Evolutionary conservation across 2,329 filamentous ascomycete genomes (phyloP), one percentile per base, ranked within the genome.

Genomic region (Penicillium verrucosum): DNA sequence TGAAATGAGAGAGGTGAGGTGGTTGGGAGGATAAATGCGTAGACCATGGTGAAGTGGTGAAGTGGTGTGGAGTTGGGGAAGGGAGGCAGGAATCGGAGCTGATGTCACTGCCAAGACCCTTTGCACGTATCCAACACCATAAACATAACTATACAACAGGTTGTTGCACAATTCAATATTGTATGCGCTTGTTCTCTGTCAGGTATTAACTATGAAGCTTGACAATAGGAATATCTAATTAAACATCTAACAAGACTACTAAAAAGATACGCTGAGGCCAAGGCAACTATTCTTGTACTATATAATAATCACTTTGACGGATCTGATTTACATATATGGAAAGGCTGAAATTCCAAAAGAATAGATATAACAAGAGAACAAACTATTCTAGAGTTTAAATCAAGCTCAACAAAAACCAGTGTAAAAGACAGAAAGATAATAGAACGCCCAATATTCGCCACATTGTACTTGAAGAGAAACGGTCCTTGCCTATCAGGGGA

Each of bases 1-100:
- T 89, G 88, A 71, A 96, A 93, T 51, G 89, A 87, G 70, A 96
- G 88, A 52, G 88, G 85, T 34, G 92, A 96, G 5, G 93, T 97
- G 0, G 93, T 97, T 2, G 94, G 92, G 32, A 97, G 85, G 11
- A 84, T 78, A 69, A 96, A 97, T 12, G 89, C 89, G 71, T 90
- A 97, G 32, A 93, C 92, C 94, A 97, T 97, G 53, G 44, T 69
- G 68, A 56, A 55, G 8, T 51, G 46, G 11, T 32, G 30, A 32
- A 32, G 11, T 12, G 30, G 11, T 30, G 21, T 27, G 45, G 56
- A 55, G 53, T 61, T 59, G 54, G 54, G 60, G 64, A 62, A 49
- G 59, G 49, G 46, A 54, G 40, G 52, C 5, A 30, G 34, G 30
- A 27, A 7, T 46, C 18, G 11, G 47, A 45, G 34, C 53, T 56